Base-by-base conservation (phyloP, 805 yeast species). In the Metschnikowia matae region DNA sequence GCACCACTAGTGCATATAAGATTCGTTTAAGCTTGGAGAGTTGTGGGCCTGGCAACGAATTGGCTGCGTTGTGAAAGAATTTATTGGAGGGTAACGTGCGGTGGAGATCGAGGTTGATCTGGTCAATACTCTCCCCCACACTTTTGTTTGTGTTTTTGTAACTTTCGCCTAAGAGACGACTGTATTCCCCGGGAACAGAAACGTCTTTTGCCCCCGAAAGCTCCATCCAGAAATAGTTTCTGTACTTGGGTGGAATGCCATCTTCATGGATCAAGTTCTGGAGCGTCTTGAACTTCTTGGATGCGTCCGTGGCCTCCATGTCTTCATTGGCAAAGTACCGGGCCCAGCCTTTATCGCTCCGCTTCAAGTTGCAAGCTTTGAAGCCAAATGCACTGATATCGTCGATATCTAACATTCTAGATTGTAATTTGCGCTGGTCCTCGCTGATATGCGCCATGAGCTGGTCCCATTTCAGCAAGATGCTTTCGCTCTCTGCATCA, bases 71-170 rank as follows among this genome's bases (percentile, higher is more conserved):
- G 52, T 64, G 64, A 65, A 81, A 81, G 59, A 73, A 79, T 4
- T 74, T 72, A 52, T 81, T 81, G 38, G 72, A 67, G 1, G 84
- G 82, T 69, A 81, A 71, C 0, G 85, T 81, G 34, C 85, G 65
- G 54, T 75, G 77, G 31, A 81, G 60, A 54, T 81, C 85, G 26
- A 80, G 63, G 37, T 79, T 72, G 17, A 81, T 78, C 54, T 81
- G 85, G 3, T 68, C 62, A 14, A 78, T 65, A 8, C 78, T 70
- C 6, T 44, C 43, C 18, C 36, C 40, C 21, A 63, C 50, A 7
- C 4, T 21, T 1, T 29, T 34, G 15, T 48, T 50, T 3, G 44
- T 5, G 5, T 48, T 17, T 4, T 32, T 20, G 2, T 14, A 10
- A 20, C 49, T 40, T 14, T 31, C 34, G 47, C 56, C 33, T 63